These are phyloP conservation scores for Clathrus columnatus DNA, from an alignment of 768 basidiomycete genomes.

Conservation along the genomic window DNA sequence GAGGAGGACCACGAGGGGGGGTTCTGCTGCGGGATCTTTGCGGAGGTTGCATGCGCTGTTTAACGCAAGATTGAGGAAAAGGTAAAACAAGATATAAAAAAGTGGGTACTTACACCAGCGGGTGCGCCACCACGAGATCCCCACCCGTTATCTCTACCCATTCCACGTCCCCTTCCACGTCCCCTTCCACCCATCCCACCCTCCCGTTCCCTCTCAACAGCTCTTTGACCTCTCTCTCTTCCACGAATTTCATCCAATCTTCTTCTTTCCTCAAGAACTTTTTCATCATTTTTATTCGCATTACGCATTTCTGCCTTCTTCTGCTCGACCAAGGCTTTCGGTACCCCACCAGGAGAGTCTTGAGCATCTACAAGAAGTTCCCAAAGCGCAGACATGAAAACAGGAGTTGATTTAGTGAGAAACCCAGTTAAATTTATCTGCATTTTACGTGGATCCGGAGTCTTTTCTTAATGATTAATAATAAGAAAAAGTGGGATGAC, in stretches of 20 bases:
- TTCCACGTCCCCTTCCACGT: constrained; percentile 37
- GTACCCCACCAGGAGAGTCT: constrained; percentile 79
- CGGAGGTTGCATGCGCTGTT: not conserved
- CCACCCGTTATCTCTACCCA: constrained; percentile 54
- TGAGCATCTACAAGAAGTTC: constrained; percentile 89
- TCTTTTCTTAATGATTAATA: constrained; percentile 32
- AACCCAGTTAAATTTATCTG: constrained; percentile 93
- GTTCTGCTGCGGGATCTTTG: constrained; percentile 16
- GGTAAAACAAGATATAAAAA: not conserved
- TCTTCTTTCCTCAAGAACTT: constrained; percentile 60
- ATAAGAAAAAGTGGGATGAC: not conserved
- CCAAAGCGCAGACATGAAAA: constrained; percentile 89
- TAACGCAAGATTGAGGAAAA: not conserved
- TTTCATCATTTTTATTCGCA: constrained; percentile 51
- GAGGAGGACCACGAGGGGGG: constrained; percentile 15
- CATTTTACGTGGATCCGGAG: constrained; percentile 90
- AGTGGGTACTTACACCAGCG: constrained; percentile 31
- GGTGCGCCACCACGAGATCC: constrained; percentile 59
- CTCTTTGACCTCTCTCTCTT: constrained; percentile 41
- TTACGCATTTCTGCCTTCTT: constrained; percentile 89
- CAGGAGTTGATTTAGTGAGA: constrained; percentile 73
- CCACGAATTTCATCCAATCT: constrained; percentile 63
- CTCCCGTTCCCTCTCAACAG: constrained; percentile 42
- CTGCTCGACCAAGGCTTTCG: constrained; percentile 80
- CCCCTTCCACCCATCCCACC: constrained; percentile 37